These are phyloP conservation scores for Penicillium sp. DNA, from an alignment of 2,329 filamentous ascomycete genomes.

Conservation along the genomic window DNA sequence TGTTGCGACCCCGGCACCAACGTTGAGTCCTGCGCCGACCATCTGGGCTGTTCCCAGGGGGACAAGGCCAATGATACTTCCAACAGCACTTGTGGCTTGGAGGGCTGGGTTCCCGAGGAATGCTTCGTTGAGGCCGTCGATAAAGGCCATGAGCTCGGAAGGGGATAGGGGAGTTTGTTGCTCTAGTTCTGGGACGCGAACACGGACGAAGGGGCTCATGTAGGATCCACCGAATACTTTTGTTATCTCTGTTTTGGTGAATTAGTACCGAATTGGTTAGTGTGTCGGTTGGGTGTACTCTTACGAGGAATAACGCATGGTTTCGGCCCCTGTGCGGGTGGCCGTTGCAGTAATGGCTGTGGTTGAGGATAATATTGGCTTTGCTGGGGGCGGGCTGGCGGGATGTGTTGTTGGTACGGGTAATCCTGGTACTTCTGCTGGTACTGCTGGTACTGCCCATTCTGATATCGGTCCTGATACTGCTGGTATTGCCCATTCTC, in stretches of 20 bases:
- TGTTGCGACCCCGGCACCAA: slow-evolving; percentile 11
- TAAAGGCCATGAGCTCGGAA: not conserved
- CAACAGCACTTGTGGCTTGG: not conserved
- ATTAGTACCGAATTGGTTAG: not conserved
- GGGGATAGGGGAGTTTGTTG: not conserved
- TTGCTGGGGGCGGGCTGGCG: not conserved
- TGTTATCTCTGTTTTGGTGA: slow-evolving; percentile 2
- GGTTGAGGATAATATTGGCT: not conserved
- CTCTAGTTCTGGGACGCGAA: slow-evolving; percentile 12
- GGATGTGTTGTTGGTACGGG: not conserved
- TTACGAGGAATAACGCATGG: slow-evolving; percentile 7
- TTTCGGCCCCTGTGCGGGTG: not conserved
- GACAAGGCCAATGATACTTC: slow-evolving; percentile 1
- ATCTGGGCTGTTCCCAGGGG: slow-evolving; percentile 22
- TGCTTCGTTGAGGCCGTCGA: slow-evolving; percentile 7
- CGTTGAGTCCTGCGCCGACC: slow-evolving; percentile 17
- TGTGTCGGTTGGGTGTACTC: not conserved
- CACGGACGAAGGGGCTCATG: slow-evolving; percentile 15
- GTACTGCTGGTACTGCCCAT: not conserved
- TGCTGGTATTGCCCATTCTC: not conserved
- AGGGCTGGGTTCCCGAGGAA: slow-evolving; percentile 7
- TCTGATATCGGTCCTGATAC: not conserved
- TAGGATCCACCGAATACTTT: slow-evolving; percentile 6
- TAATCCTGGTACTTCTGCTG: not conserved
- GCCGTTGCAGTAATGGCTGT: not conserved